Percentiles rank a stretch among this genome's conserved stretches.
phyloP scores from a whole-genome alignment of 2,329 filamentous ascomycete species.

The Pestalotiopsis sp. region DNA sequence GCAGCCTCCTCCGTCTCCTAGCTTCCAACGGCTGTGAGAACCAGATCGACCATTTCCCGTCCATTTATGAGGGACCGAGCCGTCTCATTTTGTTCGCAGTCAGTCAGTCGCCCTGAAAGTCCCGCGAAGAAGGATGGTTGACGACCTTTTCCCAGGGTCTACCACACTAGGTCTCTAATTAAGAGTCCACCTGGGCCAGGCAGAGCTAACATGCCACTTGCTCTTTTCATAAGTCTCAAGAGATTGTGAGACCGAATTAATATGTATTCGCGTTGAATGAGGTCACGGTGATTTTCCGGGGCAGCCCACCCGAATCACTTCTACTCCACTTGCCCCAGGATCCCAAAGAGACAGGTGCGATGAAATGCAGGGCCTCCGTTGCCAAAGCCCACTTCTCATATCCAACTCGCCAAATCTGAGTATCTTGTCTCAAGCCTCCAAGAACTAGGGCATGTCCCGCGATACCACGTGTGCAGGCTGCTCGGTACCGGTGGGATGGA shows the following conservation, averaged over 20 bases:
- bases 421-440: neutral
- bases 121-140: neutral
- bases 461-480: neutral
- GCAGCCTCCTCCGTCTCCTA: neutral
- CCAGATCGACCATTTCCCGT: neutral
- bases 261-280: neutral
- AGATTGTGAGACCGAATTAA: neutral
- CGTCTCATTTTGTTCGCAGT: neutral
- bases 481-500: neutral
- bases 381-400: neutral
- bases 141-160: neutral
- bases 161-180: too few relatives aligned
- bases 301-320: neutral
- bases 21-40: too few relatives aligned
- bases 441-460: neutral
- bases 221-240: neutral
- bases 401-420: neutral
- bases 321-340: neutral
- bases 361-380: neutral
- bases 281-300: neutral
- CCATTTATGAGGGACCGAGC: neutral
- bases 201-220: too few relatives aligned
- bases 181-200: too few relatives aligned
- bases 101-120: neutral
- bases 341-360: neutral